A percentile compares a stretch with the other conserved stretches of the same genome.
These are phyloP conservation scores for Rubia tinctorum DNA, from an alignment of 305 asterid genomes.

Conservation along the genomic window DNA sequence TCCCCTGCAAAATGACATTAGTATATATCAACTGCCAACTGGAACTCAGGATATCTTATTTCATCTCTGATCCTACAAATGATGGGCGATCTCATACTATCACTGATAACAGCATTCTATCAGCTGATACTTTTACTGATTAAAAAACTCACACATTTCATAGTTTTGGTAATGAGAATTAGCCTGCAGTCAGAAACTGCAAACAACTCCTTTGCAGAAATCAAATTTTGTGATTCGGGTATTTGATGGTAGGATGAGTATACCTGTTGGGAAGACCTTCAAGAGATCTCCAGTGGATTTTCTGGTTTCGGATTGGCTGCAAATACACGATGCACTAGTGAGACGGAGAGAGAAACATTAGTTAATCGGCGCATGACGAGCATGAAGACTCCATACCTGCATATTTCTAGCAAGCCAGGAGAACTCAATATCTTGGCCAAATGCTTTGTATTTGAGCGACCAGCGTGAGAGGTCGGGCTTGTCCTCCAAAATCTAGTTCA, in stretches of 20 bases:
- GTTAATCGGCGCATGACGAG: neutral
- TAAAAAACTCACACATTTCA: neutral
- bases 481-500: conserved; percentile 71
- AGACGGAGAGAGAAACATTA: conserved; percentile 1
- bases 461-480: conserved; percentile 87
- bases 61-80: neutral
- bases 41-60: neutral
- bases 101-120: neutral
- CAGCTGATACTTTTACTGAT: neutral
- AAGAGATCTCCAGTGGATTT: conserved; percentile 92
- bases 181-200: neutral
- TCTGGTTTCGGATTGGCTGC: conserved; percentile 89
- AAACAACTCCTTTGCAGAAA: neutral
- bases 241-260: conserved; percentile 4
- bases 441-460: conserved; percentile 86
- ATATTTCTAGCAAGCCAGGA: conserved; percentile 96
- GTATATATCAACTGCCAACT: neutral
- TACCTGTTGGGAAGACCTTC: conserved; percentile 97
- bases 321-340: conserved; percentile 14
- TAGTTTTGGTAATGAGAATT: neutral
- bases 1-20: conserved; percentile 62
- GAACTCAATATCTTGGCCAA: conserved; percentile 75
- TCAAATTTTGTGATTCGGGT: neutral
- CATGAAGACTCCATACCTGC: conserved; percentile 51
- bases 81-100: neutral